Evolutionary conservation across 2,329 filamentous ascomycete species (phyloP), one percentile per base, ranked within the genome.

Genomic region (Verticillium longisporum): DNA sequence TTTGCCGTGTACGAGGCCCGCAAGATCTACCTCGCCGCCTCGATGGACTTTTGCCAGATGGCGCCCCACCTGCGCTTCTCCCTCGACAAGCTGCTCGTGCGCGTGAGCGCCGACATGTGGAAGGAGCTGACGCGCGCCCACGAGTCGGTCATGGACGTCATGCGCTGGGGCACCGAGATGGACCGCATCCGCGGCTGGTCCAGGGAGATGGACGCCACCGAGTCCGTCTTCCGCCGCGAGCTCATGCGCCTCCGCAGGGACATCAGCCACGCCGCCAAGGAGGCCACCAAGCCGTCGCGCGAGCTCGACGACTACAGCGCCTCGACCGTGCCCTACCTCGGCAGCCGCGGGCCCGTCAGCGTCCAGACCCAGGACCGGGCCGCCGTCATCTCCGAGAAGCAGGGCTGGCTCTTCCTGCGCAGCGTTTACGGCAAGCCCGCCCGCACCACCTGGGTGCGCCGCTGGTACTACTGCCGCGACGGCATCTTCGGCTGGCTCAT

Each of bases 401-500:
- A 98, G 73, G 93, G 94, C 3, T 99, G 95, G 95, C 78, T 99
- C 2, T 96, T 93, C 72, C 74, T 97, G 67, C 84, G 92, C 58
- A 90, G 88, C 1, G 78, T 93, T 7, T 88, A 90, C 1, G 93
- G 92, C 38, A 98, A 97, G 73, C 94, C 94, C 0, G 90, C 92
- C 14, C 83, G 94, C 63, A 92, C 92, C n/a, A 84, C 86, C 50
- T 99, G 95, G 95, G 84, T 92, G 32, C 85, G 92, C 62, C 84
- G 94, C 59, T 99, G 95, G 95, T 97, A 95, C 71, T 98, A 97
- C 73, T 89, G 97, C 67, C 93, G 94, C 65, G 89, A 96, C 70
- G 94, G 95, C 45, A 95, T 98, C 61, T 98, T 99, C 74, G 95
- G 95, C 26, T 98, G 92, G 87, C 81, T 99, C 5, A 85, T 95